Conservation (phyloP, 2,329 filamentous ascomycete genomes). For the Herpotrichia juniperi region DNA sequence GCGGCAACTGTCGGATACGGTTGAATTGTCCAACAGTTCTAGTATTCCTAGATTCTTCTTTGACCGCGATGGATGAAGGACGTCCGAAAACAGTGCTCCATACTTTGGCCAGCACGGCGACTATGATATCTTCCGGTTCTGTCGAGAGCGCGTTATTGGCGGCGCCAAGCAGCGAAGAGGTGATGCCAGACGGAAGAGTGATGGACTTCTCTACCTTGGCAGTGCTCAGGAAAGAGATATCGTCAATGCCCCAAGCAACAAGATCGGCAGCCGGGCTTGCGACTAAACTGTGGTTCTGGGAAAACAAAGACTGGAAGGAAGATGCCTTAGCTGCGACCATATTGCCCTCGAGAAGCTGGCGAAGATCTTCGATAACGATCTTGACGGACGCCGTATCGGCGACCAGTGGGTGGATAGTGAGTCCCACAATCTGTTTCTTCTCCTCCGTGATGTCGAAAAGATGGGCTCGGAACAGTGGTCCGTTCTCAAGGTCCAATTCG, state of each 20-base stretch:
- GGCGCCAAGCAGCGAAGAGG: slow-evolving; percentile 11
- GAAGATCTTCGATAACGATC: slow-evolving; percentile 22
- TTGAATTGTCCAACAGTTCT: slow-evolving; percentile 18
- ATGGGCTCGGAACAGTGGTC: slow-evolving; percentile 19
- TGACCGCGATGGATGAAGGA: slow-evolving; percentile 9
- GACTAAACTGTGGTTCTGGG: background rate
- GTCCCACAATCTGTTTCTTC: slow-evolving; percentile 8
- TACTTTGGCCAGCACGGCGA: slow-evolving; percentile 50
- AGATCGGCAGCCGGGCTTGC: slow-evolving; percentile 7
- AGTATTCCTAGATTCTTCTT: slow-evolving; percentile 9
- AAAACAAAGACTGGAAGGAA: slow-evolving; percentile 15
- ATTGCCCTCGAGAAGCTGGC: slow-evolving; percentile 15
- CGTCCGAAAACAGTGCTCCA: slow-evolving; percentile 40
- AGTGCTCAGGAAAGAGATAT: slow-evolving; percentile 2
- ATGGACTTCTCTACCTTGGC: slow-evolving; percentile 9
- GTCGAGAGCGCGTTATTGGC: slow-evolving; percentile 53
- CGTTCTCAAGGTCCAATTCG: slow-evolving; percentile 16
- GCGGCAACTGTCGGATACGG: slow-evolving; percentile 12
- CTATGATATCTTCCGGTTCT: slow-evolving; percentile 58
- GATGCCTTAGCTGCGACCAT: slow-evolving; percentile 13
- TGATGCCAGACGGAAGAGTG: slow-evolving; percentile 12
- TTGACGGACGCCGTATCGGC: slow-evolving; percentile 16
- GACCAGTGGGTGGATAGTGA: slow-evolving; percentile 17
- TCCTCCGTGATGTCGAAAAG: slow-evolving; percentile 12
- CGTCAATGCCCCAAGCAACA: slow-evolving; percentile 12